Evolutionary conservation across 2,329 filamentous ascomycete species (phyloP), one percentile per base, ranked within the genome.

Genomic region (Penicillium sp.): DNA sequence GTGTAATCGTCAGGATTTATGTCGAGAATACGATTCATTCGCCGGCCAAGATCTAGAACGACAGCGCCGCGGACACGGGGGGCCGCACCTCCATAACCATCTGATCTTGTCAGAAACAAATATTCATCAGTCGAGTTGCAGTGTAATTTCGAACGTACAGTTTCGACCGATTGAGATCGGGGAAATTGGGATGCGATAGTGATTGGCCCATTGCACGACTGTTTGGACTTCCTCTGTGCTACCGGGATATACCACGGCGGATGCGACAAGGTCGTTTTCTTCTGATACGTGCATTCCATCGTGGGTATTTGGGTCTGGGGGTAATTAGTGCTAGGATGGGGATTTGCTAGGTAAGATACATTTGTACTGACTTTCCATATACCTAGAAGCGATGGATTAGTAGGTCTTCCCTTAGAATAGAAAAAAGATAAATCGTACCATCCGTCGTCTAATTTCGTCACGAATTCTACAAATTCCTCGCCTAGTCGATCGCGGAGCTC

Each of bases 111-210:
- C 13, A 49, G 37, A 39, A 13, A n/a, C n/a, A n/a, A n/a, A n/a
- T n/a, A n/a, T n/a, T n/a, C n/a, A n/a, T n/a, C n/a, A n/a, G n/a
- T n/a, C n/a, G n/a, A n/a, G n/a, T n/a, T n/a, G n/a, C n/a, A n/a
- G 12, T 7, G 15, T 27, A 18, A 23, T 26, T 15, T 12, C 4
- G 4, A 6, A 41, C 42, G 21, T 51, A 51, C 36, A 52, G 36
- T 52, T 55, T 12, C 49, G 36, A 15, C 53, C 53, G 24, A 55
- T 55, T 2, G 53, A 55, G 26, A 44, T 55, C 8, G 52, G 49
- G 15, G 37, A 51, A 15, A 55, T 44, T 1, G 48, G 48, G 12
- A 51, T 51, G 2, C 23, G 48, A 13, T 41, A 34, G 15, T 33
- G 17, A n/a, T 51, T 51, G 2, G 48, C 48, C 32, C 43, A 42